Conservation (phyloP, 176 grass and related monocot species). For the Chrysopogon serrulatus region DNA sequence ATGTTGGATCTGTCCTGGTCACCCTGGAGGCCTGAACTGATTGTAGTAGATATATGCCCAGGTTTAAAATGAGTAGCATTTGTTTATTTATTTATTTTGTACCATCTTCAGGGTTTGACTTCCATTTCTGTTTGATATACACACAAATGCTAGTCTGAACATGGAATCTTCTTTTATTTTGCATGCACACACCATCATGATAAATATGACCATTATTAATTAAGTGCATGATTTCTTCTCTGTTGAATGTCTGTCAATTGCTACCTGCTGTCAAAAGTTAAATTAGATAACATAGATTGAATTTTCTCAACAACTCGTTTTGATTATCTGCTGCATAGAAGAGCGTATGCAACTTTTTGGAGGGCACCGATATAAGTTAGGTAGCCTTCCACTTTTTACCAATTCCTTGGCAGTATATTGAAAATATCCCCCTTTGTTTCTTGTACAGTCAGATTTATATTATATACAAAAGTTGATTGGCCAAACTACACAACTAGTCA, state of each 20-base stretch:
- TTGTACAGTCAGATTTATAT: neutral
- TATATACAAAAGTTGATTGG: neutral
- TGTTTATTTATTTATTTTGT: neutral
- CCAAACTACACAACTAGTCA: neutral
- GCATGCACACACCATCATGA: neutral
- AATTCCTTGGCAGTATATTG: conserved; percentile 35
- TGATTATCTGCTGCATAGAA: neutral
- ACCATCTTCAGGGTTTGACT: neutral
- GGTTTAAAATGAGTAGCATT: neutral
- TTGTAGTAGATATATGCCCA: neutral
- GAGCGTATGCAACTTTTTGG: neutral
- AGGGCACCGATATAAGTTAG: neutral
- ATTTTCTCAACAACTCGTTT: neutral
- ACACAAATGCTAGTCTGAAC: neutral
- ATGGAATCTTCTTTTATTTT: neutral
- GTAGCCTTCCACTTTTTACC: neutral
- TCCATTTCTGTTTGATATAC: neutral
- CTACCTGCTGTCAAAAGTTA: neutral
- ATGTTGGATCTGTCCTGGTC: neutral
- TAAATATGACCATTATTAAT: neutral
- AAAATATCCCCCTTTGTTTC: conserved; percentile 16
- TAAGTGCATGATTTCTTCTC: neutral
- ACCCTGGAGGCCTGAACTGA: neutral
- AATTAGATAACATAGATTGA: neutral
- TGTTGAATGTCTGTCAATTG: neutral